Evolutionary conservation across 108 stramenopile genomes (phyloP), one percentile per base, ranked within the genome.

Genomic region (Nitzschia sp.): DNA sequence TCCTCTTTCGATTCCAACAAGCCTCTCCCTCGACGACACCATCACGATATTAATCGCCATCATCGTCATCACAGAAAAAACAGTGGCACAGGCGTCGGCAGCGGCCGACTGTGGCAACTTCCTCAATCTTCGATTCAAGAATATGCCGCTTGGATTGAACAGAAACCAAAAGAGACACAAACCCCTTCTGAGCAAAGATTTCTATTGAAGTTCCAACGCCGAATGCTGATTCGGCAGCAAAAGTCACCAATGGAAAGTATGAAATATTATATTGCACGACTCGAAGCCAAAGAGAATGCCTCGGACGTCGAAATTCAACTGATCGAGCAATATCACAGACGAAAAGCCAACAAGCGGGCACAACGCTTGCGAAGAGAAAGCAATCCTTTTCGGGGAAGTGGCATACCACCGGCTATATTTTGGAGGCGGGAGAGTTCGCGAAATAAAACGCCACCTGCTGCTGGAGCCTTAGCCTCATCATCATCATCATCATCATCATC

Each of bases 131-230:
- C 65, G 0, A 61, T 74, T 48, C 16, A 47, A 3, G 66, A 55
- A 6, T 74, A 74, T 34, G 65, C 58, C 19, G 8, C 53, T 25
- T 74, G 73, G 73, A 48, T 74, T 34, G 64, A 67, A 35, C 30
- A 66, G 16, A 74, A 67, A 34, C 71, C 71, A 26, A 46, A 32
- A 11, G 36, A 38, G 19, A 45, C 66, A 32, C 73, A 46, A 25
- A 74, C 62, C 3, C 45, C 47, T 6, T 27, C 33, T 30, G 73
- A 74, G 36, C 48, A 53, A 29, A 26, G 53, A 6, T 74, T 74
- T 67, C 45, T 74, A 22, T 45, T 45, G 48, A 74, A 74, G 54
- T 67, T 55, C 47, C 64, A 58, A 54, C 53, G 46, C 25, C 63
- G 63, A 3, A 0, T 26, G 5, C 32, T 63, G 19, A 30, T 61